These are phyloP conservation scores for Lasiodiplodia citricola DNA, from an alignment of 2,329 filamentous ascomycete species.

Conservation along the genomic window DNA sequence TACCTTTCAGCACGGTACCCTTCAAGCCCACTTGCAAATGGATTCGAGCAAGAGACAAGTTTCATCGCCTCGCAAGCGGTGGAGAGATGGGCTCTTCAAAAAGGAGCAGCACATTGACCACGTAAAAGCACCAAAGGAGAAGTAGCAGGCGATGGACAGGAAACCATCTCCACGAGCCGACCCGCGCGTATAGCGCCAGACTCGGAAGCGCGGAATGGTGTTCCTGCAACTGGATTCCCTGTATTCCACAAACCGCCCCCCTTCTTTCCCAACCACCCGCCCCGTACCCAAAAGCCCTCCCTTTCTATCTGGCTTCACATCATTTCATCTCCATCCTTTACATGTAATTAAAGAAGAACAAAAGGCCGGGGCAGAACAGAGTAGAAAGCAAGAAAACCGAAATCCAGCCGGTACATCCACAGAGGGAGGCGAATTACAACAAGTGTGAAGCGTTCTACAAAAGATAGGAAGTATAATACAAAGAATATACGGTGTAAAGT, in stretches of 20 bases:
- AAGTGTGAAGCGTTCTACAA: neutral
- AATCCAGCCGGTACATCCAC: slow-evolving; percentile 4
- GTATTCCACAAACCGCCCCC: neutral
- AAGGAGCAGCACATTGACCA: neutral
- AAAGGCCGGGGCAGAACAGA: neutral
- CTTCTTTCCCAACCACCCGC: neutral
- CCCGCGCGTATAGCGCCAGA: neutral
- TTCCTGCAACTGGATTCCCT: neutral
- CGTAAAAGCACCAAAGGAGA: neutral
- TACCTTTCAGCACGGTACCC: neutral
- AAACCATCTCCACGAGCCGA: neutral
- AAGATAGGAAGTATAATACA: neutral
- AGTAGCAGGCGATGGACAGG: neutral
- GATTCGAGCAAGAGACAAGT: neutral
- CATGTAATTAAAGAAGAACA: neutral
- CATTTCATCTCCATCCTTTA: neutral
- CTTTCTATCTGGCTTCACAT: neutral
- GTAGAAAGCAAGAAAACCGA: neutral
- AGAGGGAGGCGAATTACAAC: neutral
- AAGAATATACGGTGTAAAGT: neutral
- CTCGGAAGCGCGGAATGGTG: neutral
- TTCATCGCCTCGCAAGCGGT: neutral
- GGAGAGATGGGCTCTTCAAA: neutral
- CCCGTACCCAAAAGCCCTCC: neutral
- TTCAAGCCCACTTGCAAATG: neutral